phyloP scores from a whole-genome alignment of 768 basidiomycete genomes.

The Lentinula edodes region DNA sequence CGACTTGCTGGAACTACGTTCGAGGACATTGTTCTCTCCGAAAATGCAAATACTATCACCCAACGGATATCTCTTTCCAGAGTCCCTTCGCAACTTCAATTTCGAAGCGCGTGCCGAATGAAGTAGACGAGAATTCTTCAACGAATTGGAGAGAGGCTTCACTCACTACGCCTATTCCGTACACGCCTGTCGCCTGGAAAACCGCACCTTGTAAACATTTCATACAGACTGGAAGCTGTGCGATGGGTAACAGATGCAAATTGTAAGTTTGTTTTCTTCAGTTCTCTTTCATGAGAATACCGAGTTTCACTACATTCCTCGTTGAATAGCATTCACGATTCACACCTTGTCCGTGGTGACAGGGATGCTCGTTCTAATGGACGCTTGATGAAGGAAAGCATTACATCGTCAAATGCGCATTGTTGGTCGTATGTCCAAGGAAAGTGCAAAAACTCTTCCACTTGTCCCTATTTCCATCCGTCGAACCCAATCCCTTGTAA shows the following conservation, averaged over 20 bases:
- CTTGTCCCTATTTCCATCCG: constrained; percentile 26
- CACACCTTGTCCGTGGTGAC: constrained; percentile 15
- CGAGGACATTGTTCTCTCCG: constrained; percentile 19
- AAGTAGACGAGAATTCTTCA: not conserved
- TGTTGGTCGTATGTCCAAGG: constrained; percentile 23
- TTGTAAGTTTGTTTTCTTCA: constrained; percentile 27
- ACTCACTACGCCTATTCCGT: constrained; percentile 6
- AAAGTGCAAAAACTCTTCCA: constrained; percentile 17
- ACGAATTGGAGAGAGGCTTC: not conserved
- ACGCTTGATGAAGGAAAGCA: not conserved
- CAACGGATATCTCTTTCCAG: constrained; percentile 10
- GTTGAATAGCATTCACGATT: constrained; percentile 26
- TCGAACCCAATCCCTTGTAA: constrained; percentile 24
- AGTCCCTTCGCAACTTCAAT: constrained; percentile 10
- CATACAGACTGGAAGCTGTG: constrained; percentile 37
- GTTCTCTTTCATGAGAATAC: not conserved
- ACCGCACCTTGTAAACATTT: constrained; percentile 37
- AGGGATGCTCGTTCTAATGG: not conserved
- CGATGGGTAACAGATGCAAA: constrained; percentile 31
- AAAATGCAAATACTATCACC: constrained; percentile 33
- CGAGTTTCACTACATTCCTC: constrained; percentile 12
- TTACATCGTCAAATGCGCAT: constrained; percentile 5
- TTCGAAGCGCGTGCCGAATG: not conserved
- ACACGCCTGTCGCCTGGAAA: constrained; percentile 21
- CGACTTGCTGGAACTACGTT: constrained; percentile 25